phyloP scores from a whole-genome alignment of 2,329 filamentous ascomycete species.

The Didymella glomerata region DNA sequence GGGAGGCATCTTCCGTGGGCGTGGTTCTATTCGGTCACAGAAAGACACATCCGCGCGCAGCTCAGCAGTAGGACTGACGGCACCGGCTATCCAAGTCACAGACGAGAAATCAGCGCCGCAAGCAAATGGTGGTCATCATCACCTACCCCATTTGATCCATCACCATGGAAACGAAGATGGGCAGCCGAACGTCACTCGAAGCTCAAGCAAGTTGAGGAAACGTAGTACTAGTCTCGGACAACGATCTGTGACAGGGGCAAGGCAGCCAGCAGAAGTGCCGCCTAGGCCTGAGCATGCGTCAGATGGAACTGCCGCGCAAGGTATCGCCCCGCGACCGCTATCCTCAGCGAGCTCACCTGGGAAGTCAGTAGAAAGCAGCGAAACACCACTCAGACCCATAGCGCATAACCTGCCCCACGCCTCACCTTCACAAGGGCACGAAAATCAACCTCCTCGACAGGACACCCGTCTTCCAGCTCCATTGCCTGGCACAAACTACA shows the following conservation, averaged over 20 bases:
- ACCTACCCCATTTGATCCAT: slow-evolving; percentile 44
- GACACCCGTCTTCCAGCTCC: slow-evolving; percentile 55
- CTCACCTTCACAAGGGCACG: slow-evolving; percentile 52
- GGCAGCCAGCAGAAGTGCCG: slow-evolving; percentile 35
- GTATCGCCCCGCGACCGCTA: slow-evolving; percentile 29
- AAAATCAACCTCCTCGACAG: slow-evolving; percentile 54
- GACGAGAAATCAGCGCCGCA: slow-evolving; percentile 60
- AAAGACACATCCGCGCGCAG: slow-evolving; percentile 33
- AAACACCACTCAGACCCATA: slow-evolving; percentile 51
- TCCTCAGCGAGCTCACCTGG: slow-evolving; percentile 35
- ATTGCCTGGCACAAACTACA: slow-evolving; percentile 46
- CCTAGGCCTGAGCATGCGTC: slow-evolving; percentile 31
- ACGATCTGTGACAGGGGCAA: slow-evolving; percentile 33
- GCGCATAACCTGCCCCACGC: slow-evolving; percentile 52
- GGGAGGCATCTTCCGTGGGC: slow-evolving; percentile 77
- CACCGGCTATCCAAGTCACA: slow-evolving; percentile 80
- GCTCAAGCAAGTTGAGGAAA: slow-evolving; percentile 51
- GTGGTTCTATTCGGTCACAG: slow-evolving; percentile 20
- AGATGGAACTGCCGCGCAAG: slow-evolving; percentile 30
- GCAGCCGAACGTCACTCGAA: slow-evolving; percentile 48
- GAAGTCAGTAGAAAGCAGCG: slow-evolving; percentile 43
- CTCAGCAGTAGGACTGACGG: slow-evolving; percentile 42
- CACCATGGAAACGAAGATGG: slow-evolving; percentile 49
- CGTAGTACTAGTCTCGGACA: slow-evolving; percentile 51
- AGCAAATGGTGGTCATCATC: slow-evolving; percentile 47